Conservation (phyloP, 2,329 filamentous ascomycete species). For the Sporothrix schenckii region DNA sequence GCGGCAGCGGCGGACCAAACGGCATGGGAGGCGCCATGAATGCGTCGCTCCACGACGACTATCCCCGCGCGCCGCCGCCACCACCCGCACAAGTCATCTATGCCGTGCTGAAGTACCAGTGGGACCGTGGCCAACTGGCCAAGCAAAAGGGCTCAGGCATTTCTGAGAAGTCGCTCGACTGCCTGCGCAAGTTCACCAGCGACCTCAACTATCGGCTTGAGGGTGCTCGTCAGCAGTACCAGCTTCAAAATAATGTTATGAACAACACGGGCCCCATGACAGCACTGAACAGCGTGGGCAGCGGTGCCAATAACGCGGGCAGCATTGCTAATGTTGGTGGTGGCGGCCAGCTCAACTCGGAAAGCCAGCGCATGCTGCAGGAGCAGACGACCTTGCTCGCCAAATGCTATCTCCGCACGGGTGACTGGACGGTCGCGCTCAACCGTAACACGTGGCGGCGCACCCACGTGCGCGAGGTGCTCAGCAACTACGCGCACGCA, state of each 20-base stretch:
- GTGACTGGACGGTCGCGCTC: conserved; percentile 89
- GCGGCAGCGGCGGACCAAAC: conserved; percentile 22
- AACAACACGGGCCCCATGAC: conserved; percentile 29
- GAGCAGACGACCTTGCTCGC: conserved; percentile 76
- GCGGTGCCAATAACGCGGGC: conserved; percentile 36
- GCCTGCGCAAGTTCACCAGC: conserved; percentile 62
- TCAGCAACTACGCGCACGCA: conserved; percentile 87
- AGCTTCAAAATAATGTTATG: conserved; percentile 49
- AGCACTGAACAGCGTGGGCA: conserved; percentile 31
- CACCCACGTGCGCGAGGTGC: conserved; percentile 81
- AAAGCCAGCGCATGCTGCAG: conserved; percentile 57
- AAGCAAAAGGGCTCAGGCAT: conserved; percentile 49
- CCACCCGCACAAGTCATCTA: conserved; percentile 80
- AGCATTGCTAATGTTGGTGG: conserved; percentile 38
- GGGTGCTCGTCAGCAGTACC: conserved; percentile 56
- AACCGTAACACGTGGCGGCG: conserved; percentile 89
- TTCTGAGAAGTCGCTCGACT: conserved; percentile 60
- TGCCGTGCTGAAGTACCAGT: conserved; percentile 95
- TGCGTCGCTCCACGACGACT: conserved; percentile 30
- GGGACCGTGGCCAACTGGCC: conserved; percentile 76
- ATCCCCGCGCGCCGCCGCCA: conserved; percentile 30
- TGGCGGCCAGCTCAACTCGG: conserved; percentile 47
- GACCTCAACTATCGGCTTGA: conserved; percentile 61
- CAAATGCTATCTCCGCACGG: conserved; percentile 93
- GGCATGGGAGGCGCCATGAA: neutral